Conservation (phyloP, 73 alveolate species). For the Tetrahymena elliotti region DNA sequence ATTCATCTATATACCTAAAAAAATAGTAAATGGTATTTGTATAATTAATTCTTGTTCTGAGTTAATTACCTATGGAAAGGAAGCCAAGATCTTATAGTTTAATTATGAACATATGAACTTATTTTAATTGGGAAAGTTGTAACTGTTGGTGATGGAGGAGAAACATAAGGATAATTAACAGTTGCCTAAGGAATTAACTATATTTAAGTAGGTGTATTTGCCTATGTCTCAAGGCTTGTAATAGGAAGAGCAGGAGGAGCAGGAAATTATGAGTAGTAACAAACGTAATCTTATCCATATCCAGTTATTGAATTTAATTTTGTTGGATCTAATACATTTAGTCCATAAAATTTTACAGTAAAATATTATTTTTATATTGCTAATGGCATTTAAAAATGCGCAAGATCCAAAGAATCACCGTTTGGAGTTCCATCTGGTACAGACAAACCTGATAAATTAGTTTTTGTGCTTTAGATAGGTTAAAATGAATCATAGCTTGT, state of each 20-base stretch:
- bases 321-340: neutral
- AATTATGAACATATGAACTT: neutral
- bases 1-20: neutral
- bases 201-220: neutral
- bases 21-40: neutral
- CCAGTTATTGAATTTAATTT: neutral
- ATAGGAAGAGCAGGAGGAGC: neutral
- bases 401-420: neutral
- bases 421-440: neutral
- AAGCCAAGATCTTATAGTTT: neutral
- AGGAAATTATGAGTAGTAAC: neutral
- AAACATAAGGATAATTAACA: neutral
- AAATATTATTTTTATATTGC: neutral
- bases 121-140: neutral
- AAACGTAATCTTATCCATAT: neutral
- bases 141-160: neutral
- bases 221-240: neutral
- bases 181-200: neutral
- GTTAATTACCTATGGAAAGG: neutral
- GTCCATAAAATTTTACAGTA: neutral
- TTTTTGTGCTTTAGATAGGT: neutral
- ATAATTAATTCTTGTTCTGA: neutral
- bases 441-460: neutral
- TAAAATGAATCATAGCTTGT: neutral
- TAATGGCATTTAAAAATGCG: neutral